Base-by-base conservation (phyloP, 1,284 basidiomycete genomes). In the Rhodotorula sp. region DNA sequence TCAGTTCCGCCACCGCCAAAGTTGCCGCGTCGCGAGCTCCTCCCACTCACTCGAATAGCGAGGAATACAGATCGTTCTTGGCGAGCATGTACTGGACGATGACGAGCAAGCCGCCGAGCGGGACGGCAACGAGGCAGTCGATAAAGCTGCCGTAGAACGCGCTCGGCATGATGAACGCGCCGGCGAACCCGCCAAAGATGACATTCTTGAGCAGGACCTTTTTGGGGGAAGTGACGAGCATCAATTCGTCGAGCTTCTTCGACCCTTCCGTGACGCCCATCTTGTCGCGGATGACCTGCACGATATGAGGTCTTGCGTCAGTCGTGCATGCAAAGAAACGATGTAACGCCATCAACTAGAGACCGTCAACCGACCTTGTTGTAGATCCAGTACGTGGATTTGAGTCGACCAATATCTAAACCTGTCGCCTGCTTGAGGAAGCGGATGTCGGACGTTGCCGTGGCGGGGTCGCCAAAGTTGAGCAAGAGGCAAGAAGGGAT, bases 81-180 rank as follows among this genome's bases (percentile, higher is more conserved):
- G 88, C 87, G 51, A 91, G 79, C 30, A 79, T 70, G 61, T 89
- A 83, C 78, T 93, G 91, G 20, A 91, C 85, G 56, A 83, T 24
- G n/a, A 91, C 87, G 33, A 96, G 84, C 12, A 93, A 82, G n/a
- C 86, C 86, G 24, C 93, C 93, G 14, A 95, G 84, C 0, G 91
- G 91, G 74, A 89, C 88, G 2, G 87, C 84, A 60, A 87, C 84
- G 51, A 93, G 80, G 18, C 86, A 86, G 80, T 95, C 93, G 78
- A 94, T 84, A 78, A 95, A 90, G 55, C 87, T 88, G 0, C 90
- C 90, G 56, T 83, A 84, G 80, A 91, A 91, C 12, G 85, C 70
- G 22, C 44, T 51, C 1, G 62, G 70, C 76, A 78, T 77, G 77
- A 95, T 95, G 68, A 89, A 86, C 0, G 88, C 85, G 1, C 89